Conservation (phyloP, 768 basidiomycete species). For the Holtermannia corniformis region DNA sequence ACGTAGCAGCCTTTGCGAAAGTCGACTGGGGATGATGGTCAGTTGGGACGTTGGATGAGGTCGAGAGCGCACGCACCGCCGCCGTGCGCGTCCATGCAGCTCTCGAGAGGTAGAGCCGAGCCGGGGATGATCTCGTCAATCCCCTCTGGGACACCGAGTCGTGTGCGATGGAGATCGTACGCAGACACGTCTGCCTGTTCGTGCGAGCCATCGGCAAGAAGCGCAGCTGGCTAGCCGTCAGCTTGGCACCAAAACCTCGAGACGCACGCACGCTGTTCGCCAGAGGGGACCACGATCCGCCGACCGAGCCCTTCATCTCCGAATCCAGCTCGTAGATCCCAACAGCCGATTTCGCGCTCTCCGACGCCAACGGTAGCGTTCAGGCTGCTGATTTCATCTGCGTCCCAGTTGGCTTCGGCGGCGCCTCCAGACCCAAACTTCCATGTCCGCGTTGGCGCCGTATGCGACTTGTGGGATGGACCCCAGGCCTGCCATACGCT, state of each 20-base stretch:
- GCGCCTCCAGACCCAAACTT: conserved; percentile 59
- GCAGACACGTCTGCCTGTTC: conserved; percentile 9
- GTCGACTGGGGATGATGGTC: conserved; percentile 56
- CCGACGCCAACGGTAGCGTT: conserved; percentile 32
- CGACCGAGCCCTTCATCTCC: conserved; percentile 58
- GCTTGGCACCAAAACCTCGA: background rate
- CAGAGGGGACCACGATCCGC: conserved; percentile 60
- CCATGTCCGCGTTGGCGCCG: conserved; percentile 46
- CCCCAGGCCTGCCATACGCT: conserved; percentile 80
- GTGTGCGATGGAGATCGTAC: conserved; percentile 68
- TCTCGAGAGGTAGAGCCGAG: conserved; percentile 84
- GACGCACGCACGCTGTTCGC: conserved; percentile 57
- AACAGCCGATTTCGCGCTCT: conserved; percentile 34
- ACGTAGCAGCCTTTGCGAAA: conserved; percentile 97
- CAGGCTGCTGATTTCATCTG: conserved; percentile 47
- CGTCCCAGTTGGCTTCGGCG: conserved; percentile 65
- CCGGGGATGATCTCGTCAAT: conserved; percentile 61
- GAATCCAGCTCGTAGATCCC: conserved; percentile 38
- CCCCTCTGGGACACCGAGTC: conserved; percentile 83
- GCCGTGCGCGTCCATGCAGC: conserved; percentile 89
- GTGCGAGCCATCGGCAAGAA: conserved; percentile 3
- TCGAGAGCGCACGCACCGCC: conserved; percentile 53
- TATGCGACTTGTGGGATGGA: too few relatives aligned
- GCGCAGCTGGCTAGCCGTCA: conserved; percentile 1
- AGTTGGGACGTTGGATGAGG: conserved; percentile 12